Percentiles rank a stretch among this genome's conserved stretches.
Evolutionary conservation across 2,329 filamentous ascomycete species (phyloP).

Genomic region (Colletotrichum nymphaeae): DNA sequence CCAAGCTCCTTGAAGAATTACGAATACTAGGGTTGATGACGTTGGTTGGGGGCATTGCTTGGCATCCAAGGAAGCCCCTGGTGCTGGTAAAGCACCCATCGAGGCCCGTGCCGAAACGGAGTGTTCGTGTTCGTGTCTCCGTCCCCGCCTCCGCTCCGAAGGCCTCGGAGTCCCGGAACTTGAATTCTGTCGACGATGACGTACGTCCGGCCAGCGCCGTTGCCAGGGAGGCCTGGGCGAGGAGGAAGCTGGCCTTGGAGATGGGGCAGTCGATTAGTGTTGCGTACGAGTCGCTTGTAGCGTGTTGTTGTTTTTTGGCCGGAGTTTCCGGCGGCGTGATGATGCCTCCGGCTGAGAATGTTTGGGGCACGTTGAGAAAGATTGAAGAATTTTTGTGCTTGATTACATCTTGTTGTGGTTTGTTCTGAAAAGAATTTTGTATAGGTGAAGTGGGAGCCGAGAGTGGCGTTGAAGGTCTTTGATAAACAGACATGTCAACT

Average conservation of each 20-base stretch:
- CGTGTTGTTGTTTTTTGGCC: not conserved
- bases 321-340: slow-evolving; percentile 14
- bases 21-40: not conserved
- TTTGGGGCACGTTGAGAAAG: not conserved
- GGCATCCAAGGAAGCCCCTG: slow-evolving; percentile 18
- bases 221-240: slow-evolving; percentile 26
- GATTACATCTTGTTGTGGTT: slow-evolving; percentile 10
- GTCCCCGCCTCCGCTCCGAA: not conserved
- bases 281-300: not conserved
- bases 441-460: not conserved
- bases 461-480: not conserved
- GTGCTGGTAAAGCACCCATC: slow-evolving; percentile 22
- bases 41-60: not conserved
- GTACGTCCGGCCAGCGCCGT: not conserved
- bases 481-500: slow-evolving; percentile 7
- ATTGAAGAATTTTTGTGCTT: not conserved
- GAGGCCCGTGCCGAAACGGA: slow-evolving; percentile 24
- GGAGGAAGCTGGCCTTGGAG: slow-evolving; percentile 30
- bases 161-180: not conserved
- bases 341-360: not conserved
- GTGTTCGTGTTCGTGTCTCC: not conserved
- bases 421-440: not conserved
- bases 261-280: slow-evolving; percentile 18
- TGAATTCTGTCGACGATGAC: slow-evolving; percentile 15
- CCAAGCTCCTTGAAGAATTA: not conserved